phyloP scores from a whole-genome alignment of 768 basidiomycete species.

The Podaxis sp. region DNA sequence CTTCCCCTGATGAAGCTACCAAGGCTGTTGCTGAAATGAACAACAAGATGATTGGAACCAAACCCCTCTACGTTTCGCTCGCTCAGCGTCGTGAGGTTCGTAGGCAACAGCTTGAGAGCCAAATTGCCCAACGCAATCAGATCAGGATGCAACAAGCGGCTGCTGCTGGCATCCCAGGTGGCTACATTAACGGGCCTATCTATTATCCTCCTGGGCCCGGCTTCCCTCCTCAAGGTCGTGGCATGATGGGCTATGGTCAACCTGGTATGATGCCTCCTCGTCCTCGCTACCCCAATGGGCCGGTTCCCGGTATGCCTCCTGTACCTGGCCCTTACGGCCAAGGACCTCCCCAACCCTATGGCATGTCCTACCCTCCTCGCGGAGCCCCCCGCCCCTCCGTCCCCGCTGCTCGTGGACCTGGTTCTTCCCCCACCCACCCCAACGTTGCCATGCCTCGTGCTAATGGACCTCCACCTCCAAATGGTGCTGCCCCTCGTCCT shows the following conservation, averaged over 20 bases:
- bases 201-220: conserved; percentile 83
- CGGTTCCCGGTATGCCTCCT: conserved; percentile 70
- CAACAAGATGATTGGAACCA: conserved; percentile 99
- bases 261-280: conserved; percentile 88
- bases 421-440: conserved; percentile 66
- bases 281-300: conserved; percentile 78
- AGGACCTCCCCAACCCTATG: conserved; percentile 72
- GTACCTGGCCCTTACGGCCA: conserved; percentile 72
- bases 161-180: conserved; percentile 78
- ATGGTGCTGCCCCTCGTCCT: conserved; percentile 52
- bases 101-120: conserved; percentile 96
- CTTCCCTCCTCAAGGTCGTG: conserved; percentile 82
- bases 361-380: conserved; percentile 65
- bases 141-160: conserved; percentile 96
- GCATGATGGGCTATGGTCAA: conserved; percentile 79
- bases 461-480: conserved; percentile 57
- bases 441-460: conserved; percentile 66
- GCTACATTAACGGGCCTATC: conserved; percentile 83
- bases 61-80: conserved; percentile 97
- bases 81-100: conserved; percentile 98
- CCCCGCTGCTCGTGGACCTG: conserved; percentile 65
- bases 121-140: conserved; percentile 97
- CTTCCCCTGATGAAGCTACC: conserved; percentile 96
- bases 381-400: conserved; percentile 63
- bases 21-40: conserved; percentile 99